Base-by-base conservation (phyloP, 2,329 filamentous ascomycete species). In the Pseudonectria buxi region DNA sequence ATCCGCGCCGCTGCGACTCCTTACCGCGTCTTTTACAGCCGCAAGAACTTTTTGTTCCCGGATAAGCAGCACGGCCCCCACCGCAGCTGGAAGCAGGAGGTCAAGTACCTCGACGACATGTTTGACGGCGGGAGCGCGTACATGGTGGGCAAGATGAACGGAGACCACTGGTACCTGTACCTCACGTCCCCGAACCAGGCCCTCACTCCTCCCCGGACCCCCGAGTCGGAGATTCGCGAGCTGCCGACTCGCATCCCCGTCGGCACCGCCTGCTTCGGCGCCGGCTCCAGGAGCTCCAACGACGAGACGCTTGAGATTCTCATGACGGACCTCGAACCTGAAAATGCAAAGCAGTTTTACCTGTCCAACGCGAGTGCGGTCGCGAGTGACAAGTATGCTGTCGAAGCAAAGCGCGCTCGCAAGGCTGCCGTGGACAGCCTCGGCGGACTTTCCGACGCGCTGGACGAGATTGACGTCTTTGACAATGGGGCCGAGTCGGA, bases 81-180 rank as follows among this genome's bases (percentile, higher is more conserved):
- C 64, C 83, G 88, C 44, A 96, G 89, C 78, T 98, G 92, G 92
- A 84, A 88, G 50, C 84, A 95, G 58, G 92, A 98, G 61, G 90
- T 96, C 55, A 83, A 82, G 53, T 94, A 83, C 53, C 74, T 98
- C 44, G 92, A 98, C 65, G 83, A 85, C 58, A 86, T 89, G 63
- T 95, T 98, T 59, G 72, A 84, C 43, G 83, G 86, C 37, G 92
- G 92, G 36, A 96, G 90, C 62, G 92, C 92, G 33, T 98, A 98
- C 64, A 95, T 96, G 89, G 94, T 98, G 47, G 92, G 92, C 56
- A 96, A 95, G 68, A 96, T 96, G 90, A 98, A 98, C 52, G 90
- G 92, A 39, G 92, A 98, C 62, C 92, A 98, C 55, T 98, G 92
- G 92, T 96, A 96, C 60, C 71, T 98, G 37, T 98, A 98, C 67